Base-by-base conservation (phyloP, 1,139 yeast genomes). In the Hemisphaericaspora subhashii region DNA sequence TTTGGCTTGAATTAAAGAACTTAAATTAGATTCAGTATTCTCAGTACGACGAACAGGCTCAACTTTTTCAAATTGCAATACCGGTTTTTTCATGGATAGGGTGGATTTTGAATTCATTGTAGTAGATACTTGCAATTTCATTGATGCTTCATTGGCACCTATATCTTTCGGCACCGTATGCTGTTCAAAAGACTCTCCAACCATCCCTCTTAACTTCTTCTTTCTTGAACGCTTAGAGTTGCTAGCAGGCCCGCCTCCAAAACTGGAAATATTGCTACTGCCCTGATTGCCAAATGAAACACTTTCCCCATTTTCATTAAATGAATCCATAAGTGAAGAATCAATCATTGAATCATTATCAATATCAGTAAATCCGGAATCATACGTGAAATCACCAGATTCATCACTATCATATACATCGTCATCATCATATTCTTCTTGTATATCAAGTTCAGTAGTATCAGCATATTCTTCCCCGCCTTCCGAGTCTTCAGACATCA, bases 341-440 rank as follows among this genome's bases (percentile, higher is more conserved):
- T 62, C 68, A 31, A 64, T 42, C 22, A 68, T 52, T 0, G 75
- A 68, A 35, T 65, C 73, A 3, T 65, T 61, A 39, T 71, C 75
- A 14, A 71, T 62, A 41, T 71, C 76, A 1, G 76, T 71, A 42
- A 71, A 71, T 4, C 74, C 74, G 0, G 75, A 69, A 39, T 70
- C 75, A 1, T 62, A 49, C 1, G 73, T 62, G 0, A 67, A 60
- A 1, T 48, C 51, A 12, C 61, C 69, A 7, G 50, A 57, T 12
- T 47, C 54, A 20, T 55, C 58, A n/a, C 50, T 53, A 22, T 54
- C 58, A 26, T 53, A 57, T 6, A 51, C 57, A 17, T 57, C 47
- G 38, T 54, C 41, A 33, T 49, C 26, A 33, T 41, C 43, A 40
- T 45, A 48, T 44, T 47, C 37, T 6, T 36, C 39, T 10, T 23